Conservation (phyloP, 2,329 filamentous ascomycete species). For the Diaporthe ampelina region DNA sequence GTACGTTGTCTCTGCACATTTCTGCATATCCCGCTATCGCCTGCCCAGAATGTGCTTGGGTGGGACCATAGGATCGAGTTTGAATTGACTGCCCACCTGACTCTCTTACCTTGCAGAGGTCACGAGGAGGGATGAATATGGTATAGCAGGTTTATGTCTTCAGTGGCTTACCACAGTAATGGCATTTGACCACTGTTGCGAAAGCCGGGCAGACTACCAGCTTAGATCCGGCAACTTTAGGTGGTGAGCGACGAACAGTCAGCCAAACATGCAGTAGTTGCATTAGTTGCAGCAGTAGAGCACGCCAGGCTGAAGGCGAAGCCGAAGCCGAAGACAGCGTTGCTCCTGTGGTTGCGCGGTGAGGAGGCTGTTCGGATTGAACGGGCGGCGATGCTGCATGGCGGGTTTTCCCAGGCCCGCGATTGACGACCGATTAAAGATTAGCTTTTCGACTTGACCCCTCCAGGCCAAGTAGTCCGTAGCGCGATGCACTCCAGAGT, state of each 20-base stretch:
- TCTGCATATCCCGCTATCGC: not conserved
- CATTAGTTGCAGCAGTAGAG: not conserved
- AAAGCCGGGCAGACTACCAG: not conserved
- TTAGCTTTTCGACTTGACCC: constrained; percentile 23
- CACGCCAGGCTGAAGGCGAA: constrained; percentile 26
- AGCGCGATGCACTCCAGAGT: constrained; percentile 38
- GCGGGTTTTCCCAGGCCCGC: constrained; percentile 14
- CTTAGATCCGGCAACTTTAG: not conserved
- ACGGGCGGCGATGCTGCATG: not conserved
- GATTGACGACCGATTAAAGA: constrained; percentile 26
- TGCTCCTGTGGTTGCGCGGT: not conserved
- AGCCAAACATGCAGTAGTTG: constrained; percentile 28
- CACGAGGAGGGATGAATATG: not conserved
- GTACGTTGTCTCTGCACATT: not conserved
- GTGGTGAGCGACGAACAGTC: not conserved
- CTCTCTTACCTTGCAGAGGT: not conserved
- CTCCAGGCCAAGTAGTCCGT: constrained; percentile 34
- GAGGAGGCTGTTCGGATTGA: not conserved
- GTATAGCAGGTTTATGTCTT: not conserved
- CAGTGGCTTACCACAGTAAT: not conserved
- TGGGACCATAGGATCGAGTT: constrained; percentile 13
- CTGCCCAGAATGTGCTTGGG: not conserved
- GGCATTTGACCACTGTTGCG: not conserved
- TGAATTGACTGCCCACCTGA: constrained; percentile 7
- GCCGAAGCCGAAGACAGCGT: constrained; percentile 26